Conservation (phyloP, 2,329 filamentous ascomycete species). For the Xylariaceae sp. region DNA sequence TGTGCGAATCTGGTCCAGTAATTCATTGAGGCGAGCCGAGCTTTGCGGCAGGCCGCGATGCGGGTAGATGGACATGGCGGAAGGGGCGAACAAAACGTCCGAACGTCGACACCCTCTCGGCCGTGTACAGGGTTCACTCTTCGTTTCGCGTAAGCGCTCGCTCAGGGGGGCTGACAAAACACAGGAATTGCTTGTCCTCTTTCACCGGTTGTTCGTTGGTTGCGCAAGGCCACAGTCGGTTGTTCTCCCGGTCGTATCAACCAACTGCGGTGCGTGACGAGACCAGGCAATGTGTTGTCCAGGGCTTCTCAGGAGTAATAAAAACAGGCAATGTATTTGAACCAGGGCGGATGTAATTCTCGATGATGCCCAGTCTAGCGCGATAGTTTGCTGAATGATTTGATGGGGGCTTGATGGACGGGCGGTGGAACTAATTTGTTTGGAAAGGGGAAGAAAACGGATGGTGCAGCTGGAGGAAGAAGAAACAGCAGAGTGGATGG, state of each 20-base stretch:
- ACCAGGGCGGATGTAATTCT: too few species aligned
- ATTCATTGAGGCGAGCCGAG: slow-evolving; percentile 72
- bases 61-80: slow-evolving; percentile 73
- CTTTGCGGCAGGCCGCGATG: slow-evolving; percentile 72
- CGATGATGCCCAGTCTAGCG: too few species aligned
- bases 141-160: too few species aligned
- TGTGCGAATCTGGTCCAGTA: slow-evolving; percentile 81
- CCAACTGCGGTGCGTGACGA: not conserved
- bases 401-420: slow-evolving; percentile 5
- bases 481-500: slow-evolving; percentile 22
- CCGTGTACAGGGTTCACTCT: not conserved
- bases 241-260: not conserved
- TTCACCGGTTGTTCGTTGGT: not conserved
- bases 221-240: not conserved
- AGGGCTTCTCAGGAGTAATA: too few species aligned
- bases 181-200: not conserved
- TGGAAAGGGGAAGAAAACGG: slow-evolving; percentile 15
- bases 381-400: too few species aligned
- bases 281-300: not conserved
- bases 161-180: too few species aligned
- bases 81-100: slow-evolving; percentile 2
- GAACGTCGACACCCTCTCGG: not conserved
- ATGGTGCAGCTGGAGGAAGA: slow-evolving; percentile 14
- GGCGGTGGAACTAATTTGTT: slow-evolving; percentile 9
- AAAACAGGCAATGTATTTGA: too few species aligned